Base-by-base conservation (phyloP, 1,139 yeast genomes). In the Pichia inconspicua region DNA sequence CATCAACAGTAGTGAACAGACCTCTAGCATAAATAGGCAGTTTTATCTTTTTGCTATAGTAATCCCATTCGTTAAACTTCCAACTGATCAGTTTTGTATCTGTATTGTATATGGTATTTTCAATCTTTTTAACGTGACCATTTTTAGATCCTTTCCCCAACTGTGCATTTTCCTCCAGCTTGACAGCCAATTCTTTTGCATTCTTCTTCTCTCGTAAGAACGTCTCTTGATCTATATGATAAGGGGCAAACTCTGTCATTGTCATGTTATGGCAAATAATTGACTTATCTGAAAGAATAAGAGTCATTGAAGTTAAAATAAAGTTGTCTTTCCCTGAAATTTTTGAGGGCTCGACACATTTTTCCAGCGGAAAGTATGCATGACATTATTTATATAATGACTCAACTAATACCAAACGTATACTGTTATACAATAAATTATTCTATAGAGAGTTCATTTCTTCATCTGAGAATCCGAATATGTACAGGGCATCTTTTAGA, bases 31-130 rank as follows among this genome's bases (percentile, higher is more conserved):
- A 69, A 5, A 79, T 73, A 0, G 97, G 96, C 22, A 89, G 66
- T 2, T 53, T 52, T 9, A 78, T 70, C 42, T 72, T 75, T 3
- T 72, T 67, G 51, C 73, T 77, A 19, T 80, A 80, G 60, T 86
- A 90, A 57, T 86, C 96, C 85, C 87, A 89, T 58, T 90, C 98
- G 50, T 82, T 79, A 66, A 88, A 88, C 64, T 82, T 85, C 97
- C 97, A 90, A 48, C 77, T 68, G n/a, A 48, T 31, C 1, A 74
- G 60, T 12, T 58, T 57, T 10, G 55, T 55, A 25, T 61, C 58
- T 9, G 69, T 57, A 40, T 64, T 61, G 31, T 59, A 53, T 5
- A 72, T 51, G 8, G 59, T 55, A 53, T 70, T 70, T 1, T 56
- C 55, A 27, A 60, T 59, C 48, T 64, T 69, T 48, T 55, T 59